Evolutionary conservation across 176 grass and related monocot species (phyloP), one percentile per base, ranked within the genome.

Genomic region (Ananas comosus): DNA sequence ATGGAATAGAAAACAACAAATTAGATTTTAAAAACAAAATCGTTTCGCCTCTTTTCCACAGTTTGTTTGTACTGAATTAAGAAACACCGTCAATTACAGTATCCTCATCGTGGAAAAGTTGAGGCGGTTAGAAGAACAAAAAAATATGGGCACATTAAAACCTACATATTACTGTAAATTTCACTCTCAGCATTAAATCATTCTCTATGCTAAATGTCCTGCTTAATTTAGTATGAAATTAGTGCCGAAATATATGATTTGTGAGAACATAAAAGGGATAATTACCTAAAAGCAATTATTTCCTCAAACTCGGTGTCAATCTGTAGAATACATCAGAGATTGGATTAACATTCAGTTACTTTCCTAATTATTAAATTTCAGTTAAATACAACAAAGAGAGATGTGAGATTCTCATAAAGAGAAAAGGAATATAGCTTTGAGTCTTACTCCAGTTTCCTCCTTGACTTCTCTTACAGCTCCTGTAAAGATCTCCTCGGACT

Each of bases 361-460:
- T 73, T 77, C 66, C 50, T 8, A 48, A 28, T 28, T 61, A 57
- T 42, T 42, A 42, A 42, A 42, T 42, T 42, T 42, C 33, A 57
- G 21, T 27, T 53, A 4, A 13, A 24, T 69, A 29, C 24, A 49
- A 49, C 23, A 42, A 42, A 42, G 33, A 42, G 33, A 42, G 33
- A 12, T 57, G 66, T 16, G 12, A 11, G n/a, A 74, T 13, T 14
- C 10, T 14, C 10, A 72, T 2, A 74, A 24, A 51, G 51, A 1
- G 5, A 53, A 33, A 10, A 65, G 71, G 13, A 48, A 7, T 13
- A 48, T 10, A 11, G 56, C 13, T 50, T 17, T 5, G 11, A 59
- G 74, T 67, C 84, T 75, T 88, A 99, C 94, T 70, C 94, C 94
- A 51, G 94, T 99, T 84, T 99, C 94, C 75, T 97, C 94, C 72